These are phyloP conservation scores for Hibiscus trionum DNA, from an alignment of 345 rosid genomes.

Conservation along the genomic window DNA sequence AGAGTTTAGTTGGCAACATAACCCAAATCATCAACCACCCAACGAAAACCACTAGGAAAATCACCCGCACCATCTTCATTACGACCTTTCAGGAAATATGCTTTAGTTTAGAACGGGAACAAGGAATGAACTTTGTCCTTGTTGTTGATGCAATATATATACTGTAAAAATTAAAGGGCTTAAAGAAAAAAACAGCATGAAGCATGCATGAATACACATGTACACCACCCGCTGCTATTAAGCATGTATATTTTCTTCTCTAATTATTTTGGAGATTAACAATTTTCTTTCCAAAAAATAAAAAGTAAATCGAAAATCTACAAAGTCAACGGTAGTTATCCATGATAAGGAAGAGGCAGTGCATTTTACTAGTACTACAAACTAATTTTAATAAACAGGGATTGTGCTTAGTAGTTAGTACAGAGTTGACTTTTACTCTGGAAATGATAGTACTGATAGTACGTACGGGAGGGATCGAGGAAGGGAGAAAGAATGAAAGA, in stretches of 20 bases:
- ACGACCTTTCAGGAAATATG: no score
- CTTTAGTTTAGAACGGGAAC: neutral
- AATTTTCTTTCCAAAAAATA: neutral
- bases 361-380: neutral
- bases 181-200: neutral
- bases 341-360: neutral
- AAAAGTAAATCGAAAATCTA: no score
- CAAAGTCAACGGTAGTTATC: no score
- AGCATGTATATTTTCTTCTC: neutral
- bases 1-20: slow-evolving; percentile 41
- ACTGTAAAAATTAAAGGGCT: neutral
- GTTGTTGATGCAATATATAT: neutral
- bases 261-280: neutral
- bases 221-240: neutral
- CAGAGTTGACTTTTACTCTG: neutral
- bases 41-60: slow-evolving; percentile 27
- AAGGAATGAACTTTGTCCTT: neutral
- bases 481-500: no score
- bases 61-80: slow-evolving; percentile 13
- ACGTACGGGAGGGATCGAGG: neutral
- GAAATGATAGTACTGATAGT: neutral
- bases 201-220: neutral
- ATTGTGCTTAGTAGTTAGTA: neutral
- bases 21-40: slow-evolving; percentile 55
- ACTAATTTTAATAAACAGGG: neutral